Percentiles rank a stretch among this genome's conserved stretches.
Evolutionary conservation across 2,329 filamentous ascomycete genomes (phyloP).

Genomic region (Diaporthe nobilis): DNA sequence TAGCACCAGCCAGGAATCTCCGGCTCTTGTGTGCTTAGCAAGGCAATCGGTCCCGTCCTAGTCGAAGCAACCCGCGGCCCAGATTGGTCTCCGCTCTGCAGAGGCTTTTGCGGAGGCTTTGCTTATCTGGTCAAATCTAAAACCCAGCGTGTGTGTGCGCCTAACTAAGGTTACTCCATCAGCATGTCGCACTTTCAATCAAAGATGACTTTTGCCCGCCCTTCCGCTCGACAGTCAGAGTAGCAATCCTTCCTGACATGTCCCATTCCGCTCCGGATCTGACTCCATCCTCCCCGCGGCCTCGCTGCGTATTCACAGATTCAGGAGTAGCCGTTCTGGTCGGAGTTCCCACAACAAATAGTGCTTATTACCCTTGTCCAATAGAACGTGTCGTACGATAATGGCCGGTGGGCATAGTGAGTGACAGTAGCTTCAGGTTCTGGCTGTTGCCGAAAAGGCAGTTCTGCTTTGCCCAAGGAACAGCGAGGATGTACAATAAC

Average conservation of each 20-base stretch:
- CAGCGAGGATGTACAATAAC: not conserved
- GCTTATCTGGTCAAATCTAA: slow-evolving; percentile 30
- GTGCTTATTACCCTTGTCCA: slow-evolving; percentile 18
- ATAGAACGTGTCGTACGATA: slow-evolving; percentile 7
- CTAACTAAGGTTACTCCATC: slow-evolving; percentile 13
- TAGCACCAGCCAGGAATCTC: slow-evolving; percentile 24
- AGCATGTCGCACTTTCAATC: slow-evolving; percentile 28
- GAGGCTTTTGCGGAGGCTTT: slow-evolving; percentile 27
- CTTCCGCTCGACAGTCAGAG: slow-evolving; percentile 5
- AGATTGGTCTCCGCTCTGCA: slow-evolving; percentile 37
- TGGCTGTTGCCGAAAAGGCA: slow-evolving; percentile 1
- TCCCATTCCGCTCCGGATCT: slow-evolving; percentile 16
- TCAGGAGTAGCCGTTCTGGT: not conserved
- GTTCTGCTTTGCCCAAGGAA: not conserved
- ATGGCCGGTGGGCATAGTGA: not conserved
- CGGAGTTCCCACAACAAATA: slow-evolving; percentile 30
- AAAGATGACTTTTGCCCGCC: slow-evolving; percentile 28
- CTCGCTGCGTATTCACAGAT: not conserved
- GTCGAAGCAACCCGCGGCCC: slow-evolving; percentile 10
- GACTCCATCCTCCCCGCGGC: slow-evolving; percentile 17
- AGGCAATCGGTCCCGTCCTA: slow-evolving; percentile 19
- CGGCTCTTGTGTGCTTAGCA: slow-evolving; percentile 35
- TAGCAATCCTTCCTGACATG: slow-evolving; percentile 11
- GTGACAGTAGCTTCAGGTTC: not conserved
- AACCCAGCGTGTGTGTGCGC: slow-evolving; percentile 6